These are phyloP conservation scores for Pinus tabuliformis DNA, from an alignment of 75 land plant species.

Conservation along the genomic window DNA sequence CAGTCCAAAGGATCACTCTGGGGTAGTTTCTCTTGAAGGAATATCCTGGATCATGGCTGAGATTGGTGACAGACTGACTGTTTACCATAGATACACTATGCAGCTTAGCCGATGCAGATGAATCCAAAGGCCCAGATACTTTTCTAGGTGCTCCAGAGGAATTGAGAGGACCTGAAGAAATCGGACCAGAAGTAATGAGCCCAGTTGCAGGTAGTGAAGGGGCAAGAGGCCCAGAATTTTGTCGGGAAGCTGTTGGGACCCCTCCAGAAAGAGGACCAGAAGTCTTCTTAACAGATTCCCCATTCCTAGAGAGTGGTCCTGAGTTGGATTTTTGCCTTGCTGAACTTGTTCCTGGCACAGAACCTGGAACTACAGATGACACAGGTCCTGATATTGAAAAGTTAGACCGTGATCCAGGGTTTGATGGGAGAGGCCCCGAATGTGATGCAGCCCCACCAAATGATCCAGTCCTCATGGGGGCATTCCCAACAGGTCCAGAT, in stretches of 20 bases:
- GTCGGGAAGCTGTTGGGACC: slow-evolving; percentile 6
- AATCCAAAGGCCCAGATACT: slow-evolving; percentile 35
- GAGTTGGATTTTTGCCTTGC: slow-evolving; percentile 27
- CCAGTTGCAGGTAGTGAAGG: slow-evolving; percentile 48
- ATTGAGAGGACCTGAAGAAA: slow-evolving; percentile 39
- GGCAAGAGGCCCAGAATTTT: slow-evolving; percentile 40
- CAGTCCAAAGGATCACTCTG: slow-evolving; percentile 32
- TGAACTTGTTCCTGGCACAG: slow-evolving; percentile 18
- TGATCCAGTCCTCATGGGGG: slow-evolving; percentile 56
- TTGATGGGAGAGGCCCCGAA: slow-evolving; percentile 39
- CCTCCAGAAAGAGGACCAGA: slow-evolving; percentile 27
- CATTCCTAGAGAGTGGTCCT: slow-evolving; percentile 33
- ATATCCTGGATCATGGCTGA: slow-evolving; percentile 17
- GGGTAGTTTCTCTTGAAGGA: slow-evolving; percentile 45
- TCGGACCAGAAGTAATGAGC: slow-evolving; percentile 46
- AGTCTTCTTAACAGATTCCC: slow-evolving; percentile 8
- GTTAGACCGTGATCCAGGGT: slow-evolving; percentile 12
- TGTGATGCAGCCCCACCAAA: slow-evolving; percentile 33
- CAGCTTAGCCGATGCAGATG: slow-evolving; percentile 11
- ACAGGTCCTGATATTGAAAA: slow-evolving; percentile 38
- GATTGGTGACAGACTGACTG: slow-evolving; percentile 27
- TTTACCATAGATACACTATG: slow-evolving; percentile 7
- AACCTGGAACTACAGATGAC: slow-evolving; percentile 13
- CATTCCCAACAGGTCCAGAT: slow-evolving; percentile 30
- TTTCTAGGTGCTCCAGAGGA: slow-evolving; percentile 34